Evolutionary conservation across 495 filamentous ascomycete genomes (phyloP).

Genomic region (Bryoglossum gracile): DNA sequence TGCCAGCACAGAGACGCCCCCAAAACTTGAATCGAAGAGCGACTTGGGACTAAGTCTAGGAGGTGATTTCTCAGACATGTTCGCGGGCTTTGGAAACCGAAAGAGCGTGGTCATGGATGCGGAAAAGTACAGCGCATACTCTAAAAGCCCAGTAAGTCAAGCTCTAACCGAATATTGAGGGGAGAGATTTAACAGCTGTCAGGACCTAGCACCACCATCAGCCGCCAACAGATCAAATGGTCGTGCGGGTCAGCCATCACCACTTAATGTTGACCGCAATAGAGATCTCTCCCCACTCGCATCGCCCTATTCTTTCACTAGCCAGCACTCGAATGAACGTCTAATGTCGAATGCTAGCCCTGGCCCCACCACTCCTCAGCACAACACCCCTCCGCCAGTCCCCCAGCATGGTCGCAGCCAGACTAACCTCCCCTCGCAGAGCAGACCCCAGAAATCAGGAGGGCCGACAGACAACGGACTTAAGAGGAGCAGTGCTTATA

Average conservation of each 20-base stretch:
- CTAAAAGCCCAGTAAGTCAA: slow-evolving; percentile 27
- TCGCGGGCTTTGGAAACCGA: slow-evolving; percentile 53
- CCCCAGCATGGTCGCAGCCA: slow-evolving; percentile 28
- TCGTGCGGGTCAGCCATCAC: slow-evolving; percentile 47
- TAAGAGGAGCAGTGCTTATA: slow-evolving; percentile 40
- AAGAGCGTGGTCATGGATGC: slow-evolving; percentile 38
- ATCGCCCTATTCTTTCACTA: slow-evolving; percentile 62
- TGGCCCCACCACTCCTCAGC: slow-evolving; percentile 17
- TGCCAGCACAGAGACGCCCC: slow-evolving; percentile 61
- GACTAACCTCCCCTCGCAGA: neutral
- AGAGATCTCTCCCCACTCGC: slow-evolving; percentile 47
- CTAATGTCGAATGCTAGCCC: slow-evolving; percentile 41
- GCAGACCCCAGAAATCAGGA: slow-evolving; percentile 8
- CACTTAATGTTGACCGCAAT: slow-evolving; percentile 47
- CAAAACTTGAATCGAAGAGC: slow-evolving; percentile 53
- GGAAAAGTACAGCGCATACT: slow-evolving; percentile 18
- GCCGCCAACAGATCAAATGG: too few relatives aligned
- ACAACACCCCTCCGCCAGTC: slow-evolving; percentile 28
- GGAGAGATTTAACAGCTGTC: too few relatives aligned
- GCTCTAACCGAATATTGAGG: too few relatives aligned
- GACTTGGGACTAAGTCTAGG: slow-evolving; percentile 49
- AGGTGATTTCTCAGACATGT: slow-evolving; percentile 63
- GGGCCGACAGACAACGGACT: slow-evolving; percentile 34
- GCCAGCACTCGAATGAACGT: slow-evolving; percentile 57
- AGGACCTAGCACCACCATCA: too few relatives aligned